Conservation (phyloP, 495 filamentous ascomycete species). For the Gamarada debralockiae region DNA sequence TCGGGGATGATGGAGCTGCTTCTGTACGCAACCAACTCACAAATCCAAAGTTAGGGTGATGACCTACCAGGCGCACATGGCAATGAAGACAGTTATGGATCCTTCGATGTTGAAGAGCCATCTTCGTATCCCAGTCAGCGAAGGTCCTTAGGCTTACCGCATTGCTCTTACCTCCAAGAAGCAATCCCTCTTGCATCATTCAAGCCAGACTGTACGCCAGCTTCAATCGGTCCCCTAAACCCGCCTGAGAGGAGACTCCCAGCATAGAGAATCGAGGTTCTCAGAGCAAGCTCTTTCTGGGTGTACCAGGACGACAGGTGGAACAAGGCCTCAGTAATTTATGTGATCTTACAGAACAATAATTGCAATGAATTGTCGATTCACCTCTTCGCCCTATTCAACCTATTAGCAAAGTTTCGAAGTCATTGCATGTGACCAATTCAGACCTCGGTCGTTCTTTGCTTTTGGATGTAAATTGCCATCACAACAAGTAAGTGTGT, state of each 20-base stretch:
- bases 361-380: slow-evolving; percentile 45
- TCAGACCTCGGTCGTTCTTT: slow-evolving; percentile 8
- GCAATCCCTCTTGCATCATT: slow-evolving; percentile 36
- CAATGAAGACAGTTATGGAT: slow-evolving; percentile 37
- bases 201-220: slow-evolving; percentile 38
- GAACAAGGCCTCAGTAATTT: slow-evolving; percentile 31
- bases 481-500: slow-evolving; percentile 56
- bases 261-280: slow-evolving; percentile 35
- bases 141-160: no score
- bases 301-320: slow-evolving; percentile 61
- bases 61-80: no score
- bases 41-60: no score
- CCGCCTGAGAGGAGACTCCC: slow-evolving; percentile 41
- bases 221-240: slow-evolving; percentile 47
- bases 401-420: slow-evolving; percentile 1
- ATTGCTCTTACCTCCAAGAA: no score
- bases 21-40: no score
- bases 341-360: slow-evolving; percentile 46
- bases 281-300: slow-evolving; percentile 48
- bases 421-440: no score
- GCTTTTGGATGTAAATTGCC: slow-evolving; percentile 44
- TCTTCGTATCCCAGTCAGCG: no score
- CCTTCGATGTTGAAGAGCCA: slow-evolving; percentile 53
- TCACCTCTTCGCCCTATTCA: slow-evolving; percentile 16
- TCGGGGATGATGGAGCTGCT: no score